These are phyloP conservation scores for Tricholoma sp. DNA, from an alignment of 768 basidiomycete species.

Conservation along the genomic window DNA sequence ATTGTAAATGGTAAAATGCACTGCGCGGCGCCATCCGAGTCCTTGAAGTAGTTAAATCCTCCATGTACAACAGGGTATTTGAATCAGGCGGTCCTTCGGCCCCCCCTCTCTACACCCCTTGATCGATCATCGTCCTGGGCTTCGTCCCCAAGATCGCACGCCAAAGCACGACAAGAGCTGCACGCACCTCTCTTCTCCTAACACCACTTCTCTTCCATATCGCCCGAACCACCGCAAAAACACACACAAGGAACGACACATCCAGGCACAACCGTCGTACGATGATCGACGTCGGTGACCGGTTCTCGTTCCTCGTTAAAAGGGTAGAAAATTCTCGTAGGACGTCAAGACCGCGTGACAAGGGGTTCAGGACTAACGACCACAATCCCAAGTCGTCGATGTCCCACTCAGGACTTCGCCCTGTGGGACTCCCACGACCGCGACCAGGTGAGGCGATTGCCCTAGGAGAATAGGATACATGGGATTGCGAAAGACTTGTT, in stretches of 20 bases:
- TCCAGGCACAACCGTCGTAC: conserved; percentile 74
- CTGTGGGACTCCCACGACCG: conserved; percentile 39
- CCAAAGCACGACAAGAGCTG: conserved; percentile 66
- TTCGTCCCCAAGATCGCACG: conserved; percentile 59
- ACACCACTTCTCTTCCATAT: conserved; percentile 68
- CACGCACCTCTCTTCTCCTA: conserved; percentile 61
- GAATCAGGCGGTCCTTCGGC: not conserved
- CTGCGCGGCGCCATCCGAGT: not conserved
- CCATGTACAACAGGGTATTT: not conserved
- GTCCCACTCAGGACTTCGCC: conserved; percentile 49
- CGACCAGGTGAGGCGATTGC: conserved; percentile 37
- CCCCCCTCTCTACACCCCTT: conserved; percentile 33
- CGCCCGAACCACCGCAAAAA: conserved; percentile 51
- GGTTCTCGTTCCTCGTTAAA: conserved; percentile 52
- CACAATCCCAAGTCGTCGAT: conserved; percentile 82
- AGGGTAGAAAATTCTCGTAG: conserved; percentile 51
- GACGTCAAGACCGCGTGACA: conserved; percentile 44
- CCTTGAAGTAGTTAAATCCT: not conserved
- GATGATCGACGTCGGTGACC: conserved; percentile 62
- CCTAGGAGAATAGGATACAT: conserved; percentile 34
- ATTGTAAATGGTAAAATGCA: not conserved
- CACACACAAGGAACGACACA: conserved; percentile 63
- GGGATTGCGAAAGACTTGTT: conserved; percentile 33
- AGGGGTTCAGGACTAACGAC: conserved; percentile 64
- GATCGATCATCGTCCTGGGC: conserved; percentile 43